Evolutionary conservation across 257 asterid genomes (phyloP), one percentile per base, ranked within the genome.

Genomic region (Salvia miltiorrhiza): DNA sequence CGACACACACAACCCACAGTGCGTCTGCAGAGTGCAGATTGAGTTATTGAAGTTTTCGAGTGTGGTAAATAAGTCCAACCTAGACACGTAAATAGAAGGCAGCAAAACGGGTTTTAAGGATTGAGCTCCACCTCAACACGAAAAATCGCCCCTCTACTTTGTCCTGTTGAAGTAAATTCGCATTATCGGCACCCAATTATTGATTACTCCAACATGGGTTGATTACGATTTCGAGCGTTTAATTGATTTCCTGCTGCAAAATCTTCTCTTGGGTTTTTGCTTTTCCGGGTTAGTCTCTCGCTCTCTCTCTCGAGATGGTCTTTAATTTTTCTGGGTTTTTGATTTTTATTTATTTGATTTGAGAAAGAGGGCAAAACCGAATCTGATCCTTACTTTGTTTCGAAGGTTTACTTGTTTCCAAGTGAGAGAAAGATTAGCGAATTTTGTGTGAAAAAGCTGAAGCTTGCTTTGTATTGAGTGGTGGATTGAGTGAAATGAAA

Each of bases 71-170:
- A 62, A 75, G 63, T 72, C 80, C 76, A 70, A 69, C 30, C 67
- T 26, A 71, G 81, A 56, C 82, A 81, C 84, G 82, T 56, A 70
- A 67, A 71, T 71, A 73, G 41, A 67, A 73, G 76, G 75, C 66
- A 74, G 58, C 23, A 19, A 52, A 65, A 60, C 76, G 76, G 78
- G 72, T 50, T 80, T 85, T 63, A 79, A 79, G 84, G 86, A 80
- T 78, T 80, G 78, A 76, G 88, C 71, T 85, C 84, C 86, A 81
- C 75, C 72, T 75, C 85, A 53, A 53, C 81, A 48, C 78, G n/a
- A 39, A 3, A 32, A 74, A 32, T 60, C 57, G 67, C 72, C 39
- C 44, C 41, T 65, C 33, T 65, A 52, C 69, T 66, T 65, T 55
- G 56, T 54, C 68, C 63, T 48, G 58, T 54, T 16, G 65, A 62